phyloP scores from a whole-genome alignment of 345 rosid species.

The Populus davidiana region DNA sequence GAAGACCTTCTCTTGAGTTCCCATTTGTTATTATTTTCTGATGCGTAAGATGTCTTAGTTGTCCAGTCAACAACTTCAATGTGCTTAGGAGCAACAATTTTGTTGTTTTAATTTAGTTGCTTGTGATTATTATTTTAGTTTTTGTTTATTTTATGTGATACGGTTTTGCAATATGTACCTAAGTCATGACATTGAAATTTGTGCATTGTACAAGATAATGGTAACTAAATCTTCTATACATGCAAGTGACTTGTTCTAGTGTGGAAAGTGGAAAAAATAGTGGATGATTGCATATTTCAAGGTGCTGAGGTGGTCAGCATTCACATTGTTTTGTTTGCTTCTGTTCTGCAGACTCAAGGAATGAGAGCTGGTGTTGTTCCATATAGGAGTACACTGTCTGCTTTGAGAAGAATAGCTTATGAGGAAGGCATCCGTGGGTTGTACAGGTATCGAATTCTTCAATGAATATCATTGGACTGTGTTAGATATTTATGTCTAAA shows the following conservation, averaged over 20 bases:
- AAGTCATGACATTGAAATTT: not conserved
- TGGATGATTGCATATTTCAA: not conserved
- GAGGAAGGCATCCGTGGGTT: constrained; percentile 86
- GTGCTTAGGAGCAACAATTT: not conserved
- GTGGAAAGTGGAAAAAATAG: not conserved
- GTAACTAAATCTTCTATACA: not conserved
- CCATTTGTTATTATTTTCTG: not conserved
- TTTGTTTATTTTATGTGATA: not conserved
- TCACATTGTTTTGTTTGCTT: constrained; percentile 9
- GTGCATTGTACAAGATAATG: not conserved
- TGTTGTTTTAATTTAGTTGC: not conserved
- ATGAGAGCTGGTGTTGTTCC: constrained; percentile 63
- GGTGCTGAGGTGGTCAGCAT: not conserved
- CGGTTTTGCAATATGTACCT: not conserved
- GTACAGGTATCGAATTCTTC: constrained; percentile 52
- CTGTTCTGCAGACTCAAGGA: constrained; percentile 64
- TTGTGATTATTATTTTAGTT: not conserved
- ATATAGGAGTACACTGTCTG: constrained; percentile 69
- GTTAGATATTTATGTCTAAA: not conserved
- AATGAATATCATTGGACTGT: not conserved
- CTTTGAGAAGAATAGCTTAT: constrained; percentile 69
- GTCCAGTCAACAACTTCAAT: not conserved
- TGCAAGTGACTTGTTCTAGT: not conserved
- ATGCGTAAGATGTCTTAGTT: not conserved
- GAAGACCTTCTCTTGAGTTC: not conserved